A percentile compares a stretch with the other conserved stretches of the same genome.
Conservation (phyloP, 305 asterid species). For the Ilex paraguariensis region DNA sequence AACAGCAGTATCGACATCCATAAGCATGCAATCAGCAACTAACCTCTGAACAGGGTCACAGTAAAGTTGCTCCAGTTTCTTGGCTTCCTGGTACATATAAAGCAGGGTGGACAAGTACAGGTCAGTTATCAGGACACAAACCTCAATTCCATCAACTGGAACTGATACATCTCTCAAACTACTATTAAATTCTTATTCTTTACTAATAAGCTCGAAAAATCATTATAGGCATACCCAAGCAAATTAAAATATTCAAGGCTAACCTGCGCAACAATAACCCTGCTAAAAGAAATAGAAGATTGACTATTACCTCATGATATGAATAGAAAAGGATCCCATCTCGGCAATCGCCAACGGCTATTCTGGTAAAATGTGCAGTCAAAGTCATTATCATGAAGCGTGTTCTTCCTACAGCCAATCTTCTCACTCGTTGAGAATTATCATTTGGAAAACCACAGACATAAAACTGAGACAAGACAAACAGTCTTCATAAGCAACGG, state of each 20-base stretch:
- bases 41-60: slow-evolving; percentile 96
- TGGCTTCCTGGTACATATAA: slow-evolving; percentile 47
- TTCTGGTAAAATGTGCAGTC: slow-evolving; percentile 79
- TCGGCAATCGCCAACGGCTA: slow-evolving; percentile 98
- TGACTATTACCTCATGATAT: slow-evolving; percentile 68
- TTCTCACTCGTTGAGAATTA: slow-evolving; percentile 61
- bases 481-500: not conserved
- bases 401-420: slow-evolving; percentile 68
- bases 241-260: not conserved
- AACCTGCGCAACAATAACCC: not conserved
- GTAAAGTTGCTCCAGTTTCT: slow-evolving; percentile 79
- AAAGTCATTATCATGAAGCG: slow-evolving; percentile 77
- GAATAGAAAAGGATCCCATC: slow-evolving; percentile 91
- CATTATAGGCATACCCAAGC: too few relatives aligned
- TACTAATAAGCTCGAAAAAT: too few relatives aligned
- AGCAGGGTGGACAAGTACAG: too few relatives aligned
- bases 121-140: too few relatives aligned
- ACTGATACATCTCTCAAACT: too few relatives aligned
- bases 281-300: slow-evolving; percentile 3
- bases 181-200: too few relatives aligned
- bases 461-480: slow-evolving; percentile 56
- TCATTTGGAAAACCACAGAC: slow-evolving; percentile 81
- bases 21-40: slow-evolving; percentile 90
- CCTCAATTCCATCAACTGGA: too few relatives aligned
- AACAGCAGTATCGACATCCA: slow-evolving; percentile 82